phyloP scores from a whole-genome alignment of 768 basidiomycete genomes.

The Lyophyllum decastes region DNA sequence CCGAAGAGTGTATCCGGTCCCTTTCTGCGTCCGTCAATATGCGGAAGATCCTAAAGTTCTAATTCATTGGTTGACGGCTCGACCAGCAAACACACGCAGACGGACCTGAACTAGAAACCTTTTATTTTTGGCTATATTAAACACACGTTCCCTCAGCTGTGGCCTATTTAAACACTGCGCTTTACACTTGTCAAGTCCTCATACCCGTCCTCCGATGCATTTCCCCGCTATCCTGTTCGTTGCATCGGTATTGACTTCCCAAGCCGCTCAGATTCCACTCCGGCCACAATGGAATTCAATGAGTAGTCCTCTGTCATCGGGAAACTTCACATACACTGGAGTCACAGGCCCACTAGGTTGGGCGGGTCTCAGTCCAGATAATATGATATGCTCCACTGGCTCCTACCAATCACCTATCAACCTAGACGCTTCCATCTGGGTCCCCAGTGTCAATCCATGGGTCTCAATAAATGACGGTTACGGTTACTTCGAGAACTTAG shows the following conservation, averaged over 20 bases:
- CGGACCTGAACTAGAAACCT: no score
- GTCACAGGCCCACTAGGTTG: constrained; percentile 8
- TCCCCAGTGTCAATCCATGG: neutral
- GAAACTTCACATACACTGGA: constrained; percentile 7
- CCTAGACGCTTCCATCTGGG: neutral
- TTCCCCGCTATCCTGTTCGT: neutral
- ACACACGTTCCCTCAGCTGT: neutral
- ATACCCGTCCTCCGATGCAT: neutral
- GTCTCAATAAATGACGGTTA: constrained; percentile 2
- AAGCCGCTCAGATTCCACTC: neutral
- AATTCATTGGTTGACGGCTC: no score
- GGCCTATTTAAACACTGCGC: neutral
- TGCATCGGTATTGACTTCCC: neutral
- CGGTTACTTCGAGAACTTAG: constrained; percentile 1
- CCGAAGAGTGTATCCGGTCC: no score
- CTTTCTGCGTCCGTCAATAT: no score
- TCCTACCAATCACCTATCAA: constrained; percentile 7
- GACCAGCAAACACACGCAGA: no score
- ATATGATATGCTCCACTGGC: neutral
- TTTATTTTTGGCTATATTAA: neutral
- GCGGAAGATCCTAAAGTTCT: no score
- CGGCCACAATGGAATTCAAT: neutral
- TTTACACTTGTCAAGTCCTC: neutral
- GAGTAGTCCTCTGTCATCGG: neutral
- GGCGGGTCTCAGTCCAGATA: constrained; percentile 4